Base-by-base conservation (phyloP, 805 yeast genomes). In the Cyberlindnera veronae region DNA sequence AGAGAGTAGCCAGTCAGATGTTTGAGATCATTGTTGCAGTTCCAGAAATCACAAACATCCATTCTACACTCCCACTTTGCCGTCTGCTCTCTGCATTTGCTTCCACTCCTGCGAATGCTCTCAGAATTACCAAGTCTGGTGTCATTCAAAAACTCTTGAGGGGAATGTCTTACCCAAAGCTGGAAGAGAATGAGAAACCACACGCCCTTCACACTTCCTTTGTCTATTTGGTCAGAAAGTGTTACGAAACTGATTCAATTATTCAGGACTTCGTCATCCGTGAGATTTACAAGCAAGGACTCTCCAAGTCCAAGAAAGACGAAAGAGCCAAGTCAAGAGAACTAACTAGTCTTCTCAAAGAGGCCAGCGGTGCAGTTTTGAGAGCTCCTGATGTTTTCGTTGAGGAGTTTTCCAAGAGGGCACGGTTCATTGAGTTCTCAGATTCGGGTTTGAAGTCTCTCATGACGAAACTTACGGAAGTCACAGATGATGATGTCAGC, bases 181-280 rank as follows among this genome's bases (percentile, higher is more conserved):
- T 28, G 6, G 66, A 68, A 6, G 42, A 58, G 32, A 60, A 69
- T 6, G 68, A 68, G 14, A 63, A 60, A 33, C 61, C 66, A 2
- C 62, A 61, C 46, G 60, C 61, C 43, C 42, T 79, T 2, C 79
- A 77, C 44, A 63, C 71, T 6, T 58, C 76, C 1, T 65, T 80
- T 16, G 67, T 78, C 1, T 64, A 77, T 11, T 63, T 88, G 24
- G 58, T 81, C 2, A 73, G 96, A 55, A 68, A 84, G 32, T 80
- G 89, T 42, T 77, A 81, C 57, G 97, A 89, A 58, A 73, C 77
- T 3, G 57, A 64, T 0, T 71, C 68, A 0, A 62, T 75, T 11
- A 63, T 87, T 5, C 64, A 67, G 21, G 63, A 64, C 9, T 62
- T 74, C 28, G 74, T 86, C 52, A 51, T 62, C 1, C 64, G 70